Conservation (phyloP, 345 rosid genomes). For the Schrenkiella parvula region DNA sequence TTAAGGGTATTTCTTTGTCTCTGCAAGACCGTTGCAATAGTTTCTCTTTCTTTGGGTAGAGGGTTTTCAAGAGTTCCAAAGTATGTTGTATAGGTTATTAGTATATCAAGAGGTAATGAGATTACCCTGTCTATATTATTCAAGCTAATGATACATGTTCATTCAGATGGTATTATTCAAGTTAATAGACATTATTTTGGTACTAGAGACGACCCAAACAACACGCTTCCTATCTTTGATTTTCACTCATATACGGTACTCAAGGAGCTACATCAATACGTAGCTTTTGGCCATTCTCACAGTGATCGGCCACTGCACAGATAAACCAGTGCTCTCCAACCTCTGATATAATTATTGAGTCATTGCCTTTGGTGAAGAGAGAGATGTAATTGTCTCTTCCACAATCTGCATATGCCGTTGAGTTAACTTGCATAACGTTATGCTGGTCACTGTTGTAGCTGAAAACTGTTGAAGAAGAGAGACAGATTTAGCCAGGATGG, state of each 20-base stretch:
- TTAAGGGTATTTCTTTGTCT: not conserved
- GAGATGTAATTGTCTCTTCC: constrained; percentile 24
- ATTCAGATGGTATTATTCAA: constrained; percentile 3
- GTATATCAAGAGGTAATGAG: not conserved
- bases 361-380: constrained; percentile 34
- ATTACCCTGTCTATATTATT: not conserved
- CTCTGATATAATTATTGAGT: constrained; percentile 28
- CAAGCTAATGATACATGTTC: too few relatives aligned
- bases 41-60: not conserved
- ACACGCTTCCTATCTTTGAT: not conserved
- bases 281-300: constrained; percentile 37
- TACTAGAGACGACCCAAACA: constrained; percentile 11
- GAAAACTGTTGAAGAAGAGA: constrained; percentile 34
- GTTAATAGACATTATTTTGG: constrained; percentile 21
- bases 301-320: constrained; percentile 32
- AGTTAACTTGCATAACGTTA: constrained; percentile 45
- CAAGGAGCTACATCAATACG: constrained; percentile 23
- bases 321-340: constrained; percentile 30
- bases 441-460: constrained; percentile 29
- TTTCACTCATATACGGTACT: not conserved
- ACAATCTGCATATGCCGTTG: constrained; percentile 39
- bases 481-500: constrained; percentile 2
- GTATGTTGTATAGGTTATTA: not conserved
- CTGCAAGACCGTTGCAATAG: not conserved
- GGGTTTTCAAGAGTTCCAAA: not conserved